These are phyloP conservation scores for Carex sylvatica DNA, from an alignment of 202 grass and related monocot genomes.

Conservation along the genomic window DNA sequence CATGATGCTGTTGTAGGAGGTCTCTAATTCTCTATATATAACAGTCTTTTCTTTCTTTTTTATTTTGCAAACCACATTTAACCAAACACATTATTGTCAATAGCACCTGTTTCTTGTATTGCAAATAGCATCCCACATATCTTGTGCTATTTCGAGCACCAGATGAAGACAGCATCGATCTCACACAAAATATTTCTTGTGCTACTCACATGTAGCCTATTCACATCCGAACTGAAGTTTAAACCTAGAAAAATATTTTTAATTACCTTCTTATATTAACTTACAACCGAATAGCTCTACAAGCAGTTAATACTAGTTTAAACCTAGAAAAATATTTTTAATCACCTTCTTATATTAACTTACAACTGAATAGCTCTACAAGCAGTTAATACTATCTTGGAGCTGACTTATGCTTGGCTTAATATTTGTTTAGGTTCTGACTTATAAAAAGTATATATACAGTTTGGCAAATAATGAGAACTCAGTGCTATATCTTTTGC, in stretches of 20 bases:
- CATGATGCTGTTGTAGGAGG: conserved; percentile 15
- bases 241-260: background rate
- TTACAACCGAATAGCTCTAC: background rate
- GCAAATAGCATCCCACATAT: background rate
- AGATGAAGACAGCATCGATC: background rate
- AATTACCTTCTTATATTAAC: background rate
- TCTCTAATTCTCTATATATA: background rate
- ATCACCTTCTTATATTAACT: background rate
- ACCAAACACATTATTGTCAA: background rate
- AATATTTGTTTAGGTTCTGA: background rate
- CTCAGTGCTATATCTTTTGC: background rate
- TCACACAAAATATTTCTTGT: background rate
- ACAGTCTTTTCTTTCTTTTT: background rate
- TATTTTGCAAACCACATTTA: background rate
- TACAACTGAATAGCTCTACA: background rate
- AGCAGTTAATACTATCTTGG: background rate
- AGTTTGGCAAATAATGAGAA: background rate
- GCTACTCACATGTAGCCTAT: background rate
- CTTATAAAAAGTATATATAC: background rate
- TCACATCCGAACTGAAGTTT: background rate
- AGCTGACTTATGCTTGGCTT: background rate
- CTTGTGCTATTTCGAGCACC: background rate
- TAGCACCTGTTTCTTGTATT: background rate
- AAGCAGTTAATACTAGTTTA: background rate
- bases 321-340: background rate